These are phyloP conservation scores for Phytophthora citricola DNA, from an alignment of 352 stramenopile species.

Conservation along the genomic window DNA sequence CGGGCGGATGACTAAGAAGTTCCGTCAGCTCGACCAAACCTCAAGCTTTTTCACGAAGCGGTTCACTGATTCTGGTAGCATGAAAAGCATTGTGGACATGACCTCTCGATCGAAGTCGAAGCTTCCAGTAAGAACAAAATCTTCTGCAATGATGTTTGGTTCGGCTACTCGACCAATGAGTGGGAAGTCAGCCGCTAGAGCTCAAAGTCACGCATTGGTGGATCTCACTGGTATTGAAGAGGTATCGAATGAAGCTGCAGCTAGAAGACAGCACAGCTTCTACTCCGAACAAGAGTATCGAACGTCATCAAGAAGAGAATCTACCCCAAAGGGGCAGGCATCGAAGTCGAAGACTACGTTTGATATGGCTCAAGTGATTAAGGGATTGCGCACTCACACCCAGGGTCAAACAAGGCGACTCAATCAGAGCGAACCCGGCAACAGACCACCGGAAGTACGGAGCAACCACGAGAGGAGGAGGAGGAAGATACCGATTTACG, in stretches of 20 bases:
- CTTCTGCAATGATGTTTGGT: conserved; percentile 20
- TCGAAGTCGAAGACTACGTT: conserved; percentile 54
- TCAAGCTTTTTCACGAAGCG: conserved; percentile 65
- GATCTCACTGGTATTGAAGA: conserved; percentile 56
- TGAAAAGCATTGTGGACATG: conserved; percentile 26
- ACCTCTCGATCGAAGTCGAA: conserved; percentile 38
- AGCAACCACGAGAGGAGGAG: conserved; percentile 54
- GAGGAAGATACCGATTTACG: conserved; percentile 57
- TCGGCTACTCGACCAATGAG: conserved; percentile 54
- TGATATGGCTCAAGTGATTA: conserved; percentile 71
- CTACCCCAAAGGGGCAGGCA: conserved; percentile 27
- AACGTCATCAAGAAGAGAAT: conserved; percentile 21
- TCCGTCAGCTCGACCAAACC: conserved; percentile 62
- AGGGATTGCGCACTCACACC: conserved; percentile 63
- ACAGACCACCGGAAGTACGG: conserved; percentile 6
- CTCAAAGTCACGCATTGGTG: conserved; percentile 47
- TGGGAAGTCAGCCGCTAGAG: conserved; percentile 62
- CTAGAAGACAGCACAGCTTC: conserved; percentile 76
- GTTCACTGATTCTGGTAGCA: conserved; percentile 16
- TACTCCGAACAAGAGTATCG: conserved; percentile 74
- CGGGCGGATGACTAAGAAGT: conserved; percentile 65
- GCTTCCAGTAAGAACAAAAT: conserved; percentile 18
- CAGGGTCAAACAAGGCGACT: conserved; percentile 31
- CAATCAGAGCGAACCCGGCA: conserved; percentile 17
- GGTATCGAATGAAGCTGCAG: conserved; percentile 52